These are phyloP conservation scores for Hysterium pulicare DNA, from an alignment of 2,329 filamentous ascomycete genomes.

Conservation along the genomic window DNA sequence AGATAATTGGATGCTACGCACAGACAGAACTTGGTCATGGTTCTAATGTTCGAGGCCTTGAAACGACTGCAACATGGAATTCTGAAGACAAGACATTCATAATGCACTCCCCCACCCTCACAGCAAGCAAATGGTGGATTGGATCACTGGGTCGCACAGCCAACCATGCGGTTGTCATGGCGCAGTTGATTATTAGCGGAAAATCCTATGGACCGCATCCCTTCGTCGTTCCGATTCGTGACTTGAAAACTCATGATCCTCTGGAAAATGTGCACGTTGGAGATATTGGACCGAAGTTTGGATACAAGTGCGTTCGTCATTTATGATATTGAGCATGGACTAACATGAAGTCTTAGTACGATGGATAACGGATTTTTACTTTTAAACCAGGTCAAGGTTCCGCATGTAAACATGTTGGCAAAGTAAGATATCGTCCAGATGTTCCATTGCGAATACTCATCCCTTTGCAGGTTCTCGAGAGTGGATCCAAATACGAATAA, in stretches of 20 bases:
- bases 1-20: constrained; percentile 75
- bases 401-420: constrained; percentile 70
- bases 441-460: too few relatives aligned
- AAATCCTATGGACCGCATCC: constrained; percentile 72
- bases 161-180: constrained; percentile 76
- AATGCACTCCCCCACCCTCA: constrained; percentile 69
- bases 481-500: constrained; percentile 66
- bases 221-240: constrained; percentile 72
- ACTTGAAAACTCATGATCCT: constrained; percentile 66
- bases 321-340: constrained; percentile 3
- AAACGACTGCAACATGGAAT: constrained; percentile 72
- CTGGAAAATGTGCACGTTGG: constrained; percentile 69
- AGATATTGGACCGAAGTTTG: constrained; percentile 78
- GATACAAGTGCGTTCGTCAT: constrained; percentile 56
- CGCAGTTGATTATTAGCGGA: constrained; percentile 67
- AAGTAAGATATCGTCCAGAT: too few relatives aligned
- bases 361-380: constrained; percentile 81
- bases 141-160: constrained; percentile 72
- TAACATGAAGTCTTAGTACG: constrained; percentile 43
- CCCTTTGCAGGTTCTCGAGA: constrained; percentile 62
- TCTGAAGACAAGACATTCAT: constrained; percentile 70
- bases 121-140: constrained; percentile 82
- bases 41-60: constrained; percentile 69
- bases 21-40: constrained; percentile 80
- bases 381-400: constrained; percentile 72